Conservation (phyloP, 768 basidiomycete genomes). For the Hypholoma fasciculare region DNA sequence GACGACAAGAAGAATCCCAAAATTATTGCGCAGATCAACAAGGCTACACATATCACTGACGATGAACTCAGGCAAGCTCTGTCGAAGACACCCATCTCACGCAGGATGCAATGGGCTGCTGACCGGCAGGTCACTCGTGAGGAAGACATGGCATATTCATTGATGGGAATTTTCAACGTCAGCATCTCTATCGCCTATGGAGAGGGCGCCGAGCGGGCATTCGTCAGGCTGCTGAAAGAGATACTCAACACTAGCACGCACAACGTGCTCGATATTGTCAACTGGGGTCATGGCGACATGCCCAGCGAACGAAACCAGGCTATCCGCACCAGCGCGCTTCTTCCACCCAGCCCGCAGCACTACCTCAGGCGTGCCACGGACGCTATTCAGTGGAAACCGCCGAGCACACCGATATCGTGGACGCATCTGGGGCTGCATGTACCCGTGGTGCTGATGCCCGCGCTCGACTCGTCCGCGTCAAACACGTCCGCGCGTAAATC, state of each 20-base stretch:
- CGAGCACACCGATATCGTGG: neutral
- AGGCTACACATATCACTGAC: neutral
- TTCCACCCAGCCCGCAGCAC: neutral
- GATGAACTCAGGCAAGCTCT: neutral
- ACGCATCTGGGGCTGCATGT: neutral
- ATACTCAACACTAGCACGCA: neutral
- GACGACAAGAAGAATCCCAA: neutral
- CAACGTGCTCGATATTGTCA: neutral
- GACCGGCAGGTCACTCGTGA: neutral
- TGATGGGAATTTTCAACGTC: constrained; percentile 2
- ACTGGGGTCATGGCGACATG: neutral
- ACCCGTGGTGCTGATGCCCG: neutral
- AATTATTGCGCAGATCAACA: neutral
- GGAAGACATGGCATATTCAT: neutral
- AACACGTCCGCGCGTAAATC: too few relatives aligned
- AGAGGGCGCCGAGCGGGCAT: neutral
- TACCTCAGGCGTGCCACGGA: neutral
- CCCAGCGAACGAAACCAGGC: neutral
- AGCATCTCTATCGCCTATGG: neutral
- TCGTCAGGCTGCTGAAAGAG: neutral
- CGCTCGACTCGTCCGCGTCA: too few relatives aligned
- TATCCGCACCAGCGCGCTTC: neutral
- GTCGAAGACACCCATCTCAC: neutral
- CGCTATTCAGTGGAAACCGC: neutral
- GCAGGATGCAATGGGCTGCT: constrained; percentile 5